These are phyloP conservation scores for Ceratocystis harringtonii DNA, from an alignment of 2,329 filamentous ascomycete species.

Conservation along the genomic window DNA sequence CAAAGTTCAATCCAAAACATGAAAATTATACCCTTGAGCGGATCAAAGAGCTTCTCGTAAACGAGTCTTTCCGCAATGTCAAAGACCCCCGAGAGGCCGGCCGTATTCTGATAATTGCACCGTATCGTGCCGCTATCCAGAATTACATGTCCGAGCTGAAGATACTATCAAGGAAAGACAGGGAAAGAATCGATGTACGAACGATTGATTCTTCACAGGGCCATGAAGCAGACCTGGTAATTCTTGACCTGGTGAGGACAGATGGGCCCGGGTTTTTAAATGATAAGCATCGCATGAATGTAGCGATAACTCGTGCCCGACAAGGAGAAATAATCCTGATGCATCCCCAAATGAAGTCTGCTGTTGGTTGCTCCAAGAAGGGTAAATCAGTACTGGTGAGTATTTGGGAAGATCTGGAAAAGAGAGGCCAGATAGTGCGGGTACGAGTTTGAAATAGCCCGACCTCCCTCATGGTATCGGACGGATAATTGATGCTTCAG, in stretches of 20 bases:
- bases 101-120: constrained; percentile 31
- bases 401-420: constrained; percentile 10
- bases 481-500: no score
- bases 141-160: constrained; percentile 25
- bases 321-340: constrained; percentile 34
- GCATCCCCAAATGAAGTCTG: constrained; percentile 26
- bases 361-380: neutral
- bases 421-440: constrained; percentile 1
- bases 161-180: constrained; percentile 21
- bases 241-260: constrained; percentile 33
- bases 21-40: constrained; percentile 26
- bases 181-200: constrained; percentile 26
- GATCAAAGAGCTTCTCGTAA: constrained; percentile 23
- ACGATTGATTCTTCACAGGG: constrained; percentile 34
- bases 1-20: constrained; percentile 30
- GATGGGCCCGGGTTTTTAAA: constrained; percentile 29
- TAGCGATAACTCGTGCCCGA: constrained; percentile 31
- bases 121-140: constrained; percentile 28
- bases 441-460: neutral
- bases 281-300: constrained; percentile 31
- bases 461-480: neutral
- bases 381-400: neutral
- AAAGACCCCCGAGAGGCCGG: constrained; percentile 22
- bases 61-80: constrained; percentile 24
- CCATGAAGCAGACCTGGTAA: constrained; percentile 34